phyloP scores from a whole-genome alignment of 139 green algal species.

The Closterium sp. region DNA sequence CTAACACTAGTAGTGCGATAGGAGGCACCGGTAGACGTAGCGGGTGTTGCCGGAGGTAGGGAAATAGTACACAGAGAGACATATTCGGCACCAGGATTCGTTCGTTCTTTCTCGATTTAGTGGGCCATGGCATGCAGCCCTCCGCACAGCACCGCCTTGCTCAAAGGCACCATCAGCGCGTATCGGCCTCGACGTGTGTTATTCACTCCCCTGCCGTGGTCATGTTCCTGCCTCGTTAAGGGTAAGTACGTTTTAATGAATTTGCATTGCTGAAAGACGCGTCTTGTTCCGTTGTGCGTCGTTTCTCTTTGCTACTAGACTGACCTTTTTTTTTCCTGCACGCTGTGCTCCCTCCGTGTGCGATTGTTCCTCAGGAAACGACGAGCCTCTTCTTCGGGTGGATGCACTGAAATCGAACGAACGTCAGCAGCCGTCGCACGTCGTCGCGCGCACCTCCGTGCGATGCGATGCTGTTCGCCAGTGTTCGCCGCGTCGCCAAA shows the following conservation, averaged over 20 bases:
- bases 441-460: neutral
- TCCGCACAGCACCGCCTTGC: neutral
- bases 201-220: neutral
- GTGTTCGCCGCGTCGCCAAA: neutral
- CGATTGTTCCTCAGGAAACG: neutral
- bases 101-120: neutral
- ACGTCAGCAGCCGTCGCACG: neutral
- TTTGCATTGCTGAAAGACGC: too few species aligned
- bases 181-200: neutral
- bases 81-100: neutral
- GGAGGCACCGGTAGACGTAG: too few species aligned
- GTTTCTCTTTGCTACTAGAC: neutral
- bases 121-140: neutral
- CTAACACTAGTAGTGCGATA: too few species aligned
- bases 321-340: neutral
- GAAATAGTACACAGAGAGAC: too few species aligned
- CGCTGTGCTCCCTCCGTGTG: neutral
- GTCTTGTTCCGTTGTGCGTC: neutral
- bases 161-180: neutral
- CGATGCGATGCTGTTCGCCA: neutral
- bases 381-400: neutral
- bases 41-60: too few species aligned
- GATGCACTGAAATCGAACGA: neutral
- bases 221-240: neutral
- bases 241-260: neutral